Evolutionary conservation across 1,139 yeast species (phyloP), one percentile per base, ranked within the genome.

Genomic region (Saccharomycopsis crataegensis): DNA sequence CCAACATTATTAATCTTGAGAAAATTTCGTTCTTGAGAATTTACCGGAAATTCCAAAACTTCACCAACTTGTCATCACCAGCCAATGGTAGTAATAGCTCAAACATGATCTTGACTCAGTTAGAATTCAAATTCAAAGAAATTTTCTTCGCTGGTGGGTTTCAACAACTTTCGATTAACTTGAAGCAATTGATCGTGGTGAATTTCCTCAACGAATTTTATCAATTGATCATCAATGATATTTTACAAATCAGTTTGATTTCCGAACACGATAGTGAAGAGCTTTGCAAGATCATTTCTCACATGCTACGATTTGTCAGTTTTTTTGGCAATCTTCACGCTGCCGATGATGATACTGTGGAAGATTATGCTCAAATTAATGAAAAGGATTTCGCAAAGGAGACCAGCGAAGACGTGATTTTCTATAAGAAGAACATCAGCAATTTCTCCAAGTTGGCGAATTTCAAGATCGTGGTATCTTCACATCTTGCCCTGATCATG

Each of bases 401-500:
- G 31, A 16, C 40, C 16, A 52, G 53, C 41, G 53, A 34, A 44
- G 16, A 14, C n/a, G 49, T 50, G 11, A 50, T 36, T 17, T 50
- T 51, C 28, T 50, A 57, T 57, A 37, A 61, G 67, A 41, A 65
- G 63, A 36, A 67, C 71, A 56, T 64, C 28, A 65, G 63, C 43
- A 64, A 66, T 16, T 73, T 69, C 60, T 71, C 72, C 55, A 79
- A 77, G 59, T 62, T 80, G 44, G 64, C 64, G 12, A 80, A 79
- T 61, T 64, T 78, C 36, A 66, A 70, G 47, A 67, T 72, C 50
- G 66, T 85, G 45, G 64, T 85, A 51, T 75, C 73, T 38, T 72
- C 73, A 52, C 86, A 82, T 61, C 70, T 90, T 65, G 81, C 76
- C 40, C 85, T 82, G 46, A 89, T 90, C 49, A 76, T 84, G 75